Conservation (phyloP, 148 eudicot species). For the Oxyria digyna region DNA sequence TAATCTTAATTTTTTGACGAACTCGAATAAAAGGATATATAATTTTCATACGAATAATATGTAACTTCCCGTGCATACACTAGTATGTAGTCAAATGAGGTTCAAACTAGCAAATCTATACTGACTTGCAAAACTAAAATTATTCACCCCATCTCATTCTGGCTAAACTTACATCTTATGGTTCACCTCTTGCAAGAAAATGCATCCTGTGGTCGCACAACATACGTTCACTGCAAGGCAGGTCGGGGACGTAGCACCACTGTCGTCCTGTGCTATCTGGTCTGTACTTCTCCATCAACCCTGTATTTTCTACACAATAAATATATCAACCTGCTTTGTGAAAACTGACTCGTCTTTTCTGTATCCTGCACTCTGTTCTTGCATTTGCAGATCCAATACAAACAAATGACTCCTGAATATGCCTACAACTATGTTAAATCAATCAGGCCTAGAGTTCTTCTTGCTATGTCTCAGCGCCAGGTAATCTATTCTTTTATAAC, state of each 20-base stretch:
- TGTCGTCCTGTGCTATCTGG: conserved; percentile 68
- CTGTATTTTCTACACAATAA: background rate
- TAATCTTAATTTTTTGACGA: no score
- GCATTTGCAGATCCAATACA: conserved; percentile 34
- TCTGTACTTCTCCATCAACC: conserved; percentile 12
- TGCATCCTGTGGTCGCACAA: conserved; percentile 45
- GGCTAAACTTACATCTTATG: background rate
- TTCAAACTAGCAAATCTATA: background rate
- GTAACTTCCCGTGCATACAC: no score
- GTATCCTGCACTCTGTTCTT: background rate
- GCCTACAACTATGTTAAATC: conserved; percentile 36
- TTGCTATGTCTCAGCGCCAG: conserved; percentile 45
- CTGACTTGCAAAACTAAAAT: background rate
- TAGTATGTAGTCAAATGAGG: no score
- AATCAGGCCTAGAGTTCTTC: conserved; percentile 44
- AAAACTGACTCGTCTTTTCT: background rate
- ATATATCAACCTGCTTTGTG: background rate
- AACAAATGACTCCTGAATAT: conserved; percentile 39
- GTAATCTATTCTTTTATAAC: conserved; percentile 10
- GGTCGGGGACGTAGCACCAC: conserved; percentile 94
- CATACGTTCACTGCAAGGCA: conserved; percentile 95
- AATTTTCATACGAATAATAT: no score
- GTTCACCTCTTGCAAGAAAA: conserved; percentile 23
- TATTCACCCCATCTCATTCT: background rate
- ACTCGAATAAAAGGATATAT: no score